Base-by-base conservation (phyloP, 805 yeast genomes). In the Spathaspora girioi region DNA sequence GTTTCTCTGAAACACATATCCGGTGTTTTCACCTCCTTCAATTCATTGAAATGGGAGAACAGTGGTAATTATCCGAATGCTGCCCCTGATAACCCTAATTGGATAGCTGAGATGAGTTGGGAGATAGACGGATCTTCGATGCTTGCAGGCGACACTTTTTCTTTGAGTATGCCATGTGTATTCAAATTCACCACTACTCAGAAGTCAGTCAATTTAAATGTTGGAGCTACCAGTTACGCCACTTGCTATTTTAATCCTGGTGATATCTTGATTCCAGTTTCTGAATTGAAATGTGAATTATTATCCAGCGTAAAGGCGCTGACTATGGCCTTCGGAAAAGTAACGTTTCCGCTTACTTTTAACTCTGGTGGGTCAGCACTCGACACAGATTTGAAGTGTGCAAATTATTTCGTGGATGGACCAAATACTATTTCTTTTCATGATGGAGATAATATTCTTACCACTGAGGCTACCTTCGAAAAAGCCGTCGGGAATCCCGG, bases 81-180 rank as follows among this genome's bases (percentile, higher is more conserved):
- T 11, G 32, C 29, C 4, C 56, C 56, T n/a, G 5, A 38, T 2
- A 26, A 35, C 20, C 52, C 54, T 17, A 47, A 46, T 47, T 53
- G 68, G 67, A 41, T 50, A 14, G 63, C 66, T n/a, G 47, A 55
- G 1, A 38, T 66, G 7, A 46, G 50, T 2, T 66, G 70, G 70
- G 18, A 29, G 4, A 56, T 66, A 15, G 27, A 45, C 8, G 60
- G 62, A 14, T 9, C 50, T 8, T 45, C 51, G 5, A 55, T 59
- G 2, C 12, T 18, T 0, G 41, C 70, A 0, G 67, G 67, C 35
- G 71, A 67, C 49, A 64, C 66, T 8, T 66, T 67, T 40, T 48
- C 59, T 7, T 59, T 67, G 46, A 46, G 47, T 27, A 47, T 67
- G 53, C 69, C 69, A 3, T 60, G 66, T 52, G 66, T 59, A 10